Evolutionary conservation across 345 rosid genomes (phyloP), one percentile per base, ranked within the genome.

Genomic region (Rhizophora apiculata): DNA sequence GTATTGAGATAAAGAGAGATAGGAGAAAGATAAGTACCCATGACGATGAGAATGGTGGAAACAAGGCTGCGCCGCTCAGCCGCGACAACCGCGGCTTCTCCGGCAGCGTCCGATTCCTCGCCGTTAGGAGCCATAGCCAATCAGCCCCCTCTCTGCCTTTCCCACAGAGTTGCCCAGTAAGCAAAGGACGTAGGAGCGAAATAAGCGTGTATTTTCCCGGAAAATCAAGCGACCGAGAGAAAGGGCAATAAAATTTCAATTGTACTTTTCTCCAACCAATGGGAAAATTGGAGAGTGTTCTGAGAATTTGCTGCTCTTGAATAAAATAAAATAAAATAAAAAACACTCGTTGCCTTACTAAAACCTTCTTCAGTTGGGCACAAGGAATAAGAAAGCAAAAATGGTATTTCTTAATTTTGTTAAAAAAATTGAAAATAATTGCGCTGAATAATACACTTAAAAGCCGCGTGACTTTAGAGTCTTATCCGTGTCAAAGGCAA

Each of bases 11-110:
- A 39, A 8, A 10, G 20, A 55, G 19, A 51, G 22, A 36, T 24
- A 5, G 19, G 19, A 62, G 6, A 62, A n/a, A 34, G 22, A 30
- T 31, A 22, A 7, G 6, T 76, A 90, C 97, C 98, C 77, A 93
- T 89, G 67, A 93, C 58, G 78, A 93, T 79, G 78, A 90, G 87
- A 81, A 93, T 56, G 55, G 88, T 80, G 68, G 92, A 82, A 74
- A 93, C 80, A 4, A 85, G 84, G 43, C 51, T 63, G 21, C 75
- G 80, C 27, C 8, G 67, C 68, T 85, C 88, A 26, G 36, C 74
- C 10, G 75, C 66, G 54, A 56, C 67, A 63, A 60, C 82, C 80
- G 63, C 29, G 81, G 83, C 53, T 18, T 76, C 85, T 67, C 22
- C 82, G 34, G 58, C 72, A 60, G 74, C 82, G 51, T 24, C 82